A percentile compares a stretch with the other conserved stretches of the same genome.
Conservation (phyloP, 2,329 filamentous ascomycete genomes). For the Malbranchea zuffiana region DNA sequence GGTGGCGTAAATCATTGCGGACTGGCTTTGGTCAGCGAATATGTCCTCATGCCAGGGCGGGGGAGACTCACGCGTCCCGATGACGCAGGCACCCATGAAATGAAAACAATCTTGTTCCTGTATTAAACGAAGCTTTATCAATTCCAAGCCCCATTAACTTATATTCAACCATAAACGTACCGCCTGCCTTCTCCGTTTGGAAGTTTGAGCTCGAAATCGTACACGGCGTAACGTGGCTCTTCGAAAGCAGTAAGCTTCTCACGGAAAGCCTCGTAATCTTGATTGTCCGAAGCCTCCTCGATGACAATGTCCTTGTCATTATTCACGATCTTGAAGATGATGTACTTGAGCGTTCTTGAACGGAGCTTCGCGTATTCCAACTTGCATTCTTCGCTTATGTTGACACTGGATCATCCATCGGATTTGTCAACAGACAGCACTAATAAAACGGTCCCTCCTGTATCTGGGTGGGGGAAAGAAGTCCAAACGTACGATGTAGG, state of each 20-base stretch:
- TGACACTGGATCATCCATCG: constrained; percentile 28
- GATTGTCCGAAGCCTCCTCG: constrained; percentile 35
- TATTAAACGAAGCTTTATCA: constrained; percentile 4
- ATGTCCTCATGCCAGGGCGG: background rate
- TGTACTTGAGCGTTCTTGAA: constrained; percentile 37
- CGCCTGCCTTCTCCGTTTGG: constrained; percentile 39
- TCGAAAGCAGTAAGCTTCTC: constrained; percentile 34
- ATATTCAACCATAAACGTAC: constrained; percentile 23
- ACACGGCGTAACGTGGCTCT: constrained; percentile 41
- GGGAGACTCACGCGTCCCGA: constrained; percentile 30
- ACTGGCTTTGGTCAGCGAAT: constrained; percentile 22
- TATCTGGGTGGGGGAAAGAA: too few species aligned
- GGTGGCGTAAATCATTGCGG: constrained; percentile 43
- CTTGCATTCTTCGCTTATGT: constrained; percentile 38
- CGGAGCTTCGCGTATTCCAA: too few species aligned
- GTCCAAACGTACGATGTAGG: too few species aligned
- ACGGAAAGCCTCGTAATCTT: constrained; percentile 40
- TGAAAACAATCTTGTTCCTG: constrained; percentile 43
- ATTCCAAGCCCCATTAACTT: background rate
- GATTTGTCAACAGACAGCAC: too few species aligned
- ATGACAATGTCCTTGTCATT: constrained; percentile 41
- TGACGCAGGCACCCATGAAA: constrained; percentile 38
- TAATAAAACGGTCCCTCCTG: too few species aligned
- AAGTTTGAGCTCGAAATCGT: constrained; percentile 41
- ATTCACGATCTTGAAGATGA: constrained; percentile 44